A percentile compares a stretch with the other conserved stretches of the same genome.
phyloP scores from a whole-genome alignment of 1,139 yeast species.

The Geotrichum citri-aurantii region DNA sequence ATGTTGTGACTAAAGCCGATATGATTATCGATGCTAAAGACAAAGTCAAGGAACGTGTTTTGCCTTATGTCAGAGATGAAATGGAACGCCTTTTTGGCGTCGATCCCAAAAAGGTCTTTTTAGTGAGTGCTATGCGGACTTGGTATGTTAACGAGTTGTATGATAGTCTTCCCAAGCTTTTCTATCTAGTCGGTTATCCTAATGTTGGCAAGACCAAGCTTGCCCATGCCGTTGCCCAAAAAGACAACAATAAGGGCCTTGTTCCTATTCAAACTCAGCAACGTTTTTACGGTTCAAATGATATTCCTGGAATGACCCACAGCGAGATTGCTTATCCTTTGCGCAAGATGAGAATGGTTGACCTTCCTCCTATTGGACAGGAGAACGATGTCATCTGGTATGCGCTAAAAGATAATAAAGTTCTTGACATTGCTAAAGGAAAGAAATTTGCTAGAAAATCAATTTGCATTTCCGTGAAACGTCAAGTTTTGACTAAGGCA shows the following conservation, averaged over 20 bases:
- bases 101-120: slow-evolving; percentile 43
- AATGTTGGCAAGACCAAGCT: slow-evolving; percentile 75
- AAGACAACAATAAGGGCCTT: slow-evolving; percentile 24
- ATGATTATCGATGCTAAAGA: slow-evolving; percentile 40
- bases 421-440: slow-evolving; percentile 42
- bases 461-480: slow-evolving; percentile 34
- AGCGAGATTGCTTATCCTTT: slow-evolving; percentile 40
- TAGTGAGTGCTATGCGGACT: slow-evolving; percentile 45
- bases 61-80: slow-evolving; percentile 44
- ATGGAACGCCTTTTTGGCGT: slow-evolving; percentile 41
- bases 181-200: slow-evolving; percentile 64
- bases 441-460: slow-evolving; percentile 37
- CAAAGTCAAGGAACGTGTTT: slow-evolving; percentile 39
- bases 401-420: slow-evolving; percentile 32
- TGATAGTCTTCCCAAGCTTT: slow-evolving; percentile 39
- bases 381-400: slow-evolving; percentile 36
- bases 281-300: slow-evolving; percentile 33
- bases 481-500: slow-evolving; percentile 33
- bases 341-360: slow-evolving; percentile 38
- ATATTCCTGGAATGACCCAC: slow-evolving; percentile 55
- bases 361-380: slow-evolving; percentile 53
- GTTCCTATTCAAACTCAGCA: slow-evolving; percentile 18
- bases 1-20: slow-evolving; percentile 57
- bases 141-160: slow-evolving; percentile 48
- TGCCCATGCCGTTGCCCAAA: slow-evolving; percentile 45